Evolutionary conservation across 768 basidiomycete species (phyloP).

Genomic region (Tylopilus cervinicoccineus): DNA sequence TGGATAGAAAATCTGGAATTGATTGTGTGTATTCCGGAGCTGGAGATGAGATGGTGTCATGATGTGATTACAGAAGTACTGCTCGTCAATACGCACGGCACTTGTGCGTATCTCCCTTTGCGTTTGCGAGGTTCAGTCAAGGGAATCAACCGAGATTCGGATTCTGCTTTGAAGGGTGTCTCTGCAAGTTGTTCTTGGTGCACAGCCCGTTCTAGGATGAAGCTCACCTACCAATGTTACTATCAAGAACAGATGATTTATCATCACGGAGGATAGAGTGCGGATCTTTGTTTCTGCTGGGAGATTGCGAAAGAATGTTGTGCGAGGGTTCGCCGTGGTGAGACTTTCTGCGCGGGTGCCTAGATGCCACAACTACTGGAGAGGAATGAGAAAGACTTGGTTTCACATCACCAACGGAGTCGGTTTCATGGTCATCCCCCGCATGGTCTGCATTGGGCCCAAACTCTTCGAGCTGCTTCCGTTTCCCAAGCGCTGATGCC

Average conservation of each 20-base stretch:
- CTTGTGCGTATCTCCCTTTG: slow-evolving; percentile 54
- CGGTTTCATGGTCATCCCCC: slow-evolving; percentile 6
- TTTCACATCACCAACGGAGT: neutral
- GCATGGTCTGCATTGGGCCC: slow-evolving; percentile 11
- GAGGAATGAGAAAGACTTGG: neutral
- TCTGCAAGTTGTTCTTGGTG: slow-evolving; percentile 9
- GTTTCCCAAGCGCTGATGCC: slow-evolving; percentile 26
- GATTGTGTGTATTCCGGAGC: slow-evolving; percentile 41
- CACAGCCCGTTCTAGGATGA: neutral
- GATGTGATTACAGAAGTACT: neutral
- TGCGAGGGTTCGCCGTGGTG: slow-evolving; percentile 13
- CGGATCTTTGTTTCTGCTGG: slow-evolving; percentile 5
- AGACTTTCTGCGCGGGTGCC: slow-evolving; percentile 15
- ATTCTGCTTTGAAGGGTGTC: slow-evolving; percentile 8
- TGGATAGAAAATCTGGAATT: slow-evolving; percentile 67
- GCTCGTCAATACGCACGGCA: slow-evolving; percentile 26
- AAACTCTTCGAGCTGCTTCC: slow-evolving; percentile 22
- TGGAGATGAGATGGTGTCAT: slow-evolving; percentile 9
- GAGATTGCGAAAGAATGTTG: slow-evolving; percentile 5
- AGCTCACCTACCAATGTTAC: slow-evolving; percentile 11
- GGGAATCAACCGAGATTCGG: slow-evolving; percentile 5
- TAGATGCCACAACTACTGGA: neutral
- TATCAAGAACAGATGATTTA: neutral
- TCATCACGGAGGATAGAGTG: neutral
- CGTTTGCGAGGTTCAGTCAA: slow-evolving; percentile 42